Evolutionary conservation across 768 basidiomycete species (phyloP), one percentile per base, ranked within the genome.

Genomic region (Cystobasidium ongulense): DNA sequence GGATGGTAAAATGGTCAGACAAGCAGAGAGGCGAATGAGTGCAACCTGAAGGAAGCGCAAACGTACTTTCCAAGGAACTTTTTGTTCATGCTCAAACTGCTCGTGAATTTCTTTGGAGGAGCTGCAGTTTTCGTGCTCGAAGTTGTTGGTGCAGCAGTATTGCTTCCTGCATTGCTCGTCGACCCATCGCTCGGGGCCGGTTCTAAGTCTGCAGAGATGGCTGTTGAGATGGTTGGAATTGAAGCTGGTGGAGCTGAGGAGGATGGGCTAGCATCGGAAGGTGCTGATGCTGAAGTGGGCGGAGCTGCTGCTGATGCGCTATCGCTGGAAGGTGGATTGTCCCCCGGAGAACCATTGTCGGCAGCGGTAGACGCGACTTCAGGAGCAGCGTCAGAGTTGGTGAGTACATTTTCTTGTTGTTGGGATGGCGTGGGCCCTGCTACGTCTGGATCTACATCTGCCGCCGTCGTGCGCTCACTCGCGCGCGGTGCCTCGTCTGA

Each of bases 31-130:
- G 53, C 8, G 53, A 7, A 57, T 8, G 23, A 7, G 23, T 61
- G 35, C 11, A 61, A 27, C 7, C 52, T 8, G 29, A 15, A 8
- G 15, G n/a, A 41, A 46, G 29, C n/a, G 35, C 27, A 3, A 25
- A 73, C 75, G 1, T 36, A 75, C 85, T 94, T 95, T 84, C 92
- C 90, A 52, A 97, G 84, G 81, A 97, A 98, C 82, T 91, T 92
- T 87, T 93, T 95, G 84, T 91, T 95, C 81, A 97, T 91, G 80
- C 92, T 92, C 75, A 92, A 87, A 33, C 91, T 87, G 80, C 84
- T 90, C 82, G 93, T 94, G 79, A 89, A 88, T 84, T 97, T 98
- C 74, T 81, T 80, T 0, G 80, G 59, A n/a, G n/a, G n/a, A 2
- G 80, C 65, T 29, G 79, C 67, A 33, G 80, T 76, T 13, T 79